Base-by-base conservation (phyloP, 176 grass and related monocot genomes). In the Pontederia crassipes region DNA sequence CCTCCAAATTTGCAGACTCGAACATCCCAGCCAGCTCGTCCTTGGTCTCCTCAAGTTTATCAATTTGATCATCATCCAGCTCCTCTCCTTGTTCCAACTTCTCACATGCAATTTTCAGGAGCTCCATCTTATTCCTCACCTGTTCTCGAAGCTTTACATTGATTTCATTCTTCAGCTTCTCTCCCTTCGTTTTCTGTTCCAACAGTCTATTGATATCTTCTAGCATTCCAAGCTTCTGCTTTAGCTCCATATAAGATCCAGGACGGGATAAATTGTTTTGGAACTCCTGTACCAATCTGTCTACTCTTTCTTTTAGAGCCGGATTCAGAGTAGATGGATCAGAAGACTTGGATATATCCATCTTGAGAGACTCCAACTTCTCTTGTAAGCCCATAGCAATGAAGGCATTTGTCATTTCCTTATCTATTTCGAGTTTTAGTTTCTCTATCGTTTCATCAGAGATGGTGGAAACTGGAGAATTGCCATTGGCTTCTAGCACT, bases 341-440 rank as follows among this genome's bases (percentile, higher is more conserved):
- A 45, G 27, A 8, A 45, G 65, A 67, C 8, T 54, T 28, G 24
- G 65, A 67, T 17, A 67, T 32, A 12, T 52, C 65, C 65, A 67
- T 67, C 65, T 45, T 55, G 29, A 67, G 50, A 24, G 65, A 24
- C 29, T 67, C 65, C 12, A 67, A 49, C 49, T 67, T 67, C 26
- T 67, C 65, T 54, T 67, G 65, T 18, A 67, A 26, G 17, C 65
- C 65, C 49, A 67, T 54, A 13, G 26, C 6, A 11, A 67, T 67
- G 11, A 67, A 67, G 28, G 65, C 50, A 54, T 67, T 54, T 45
- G 65, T 55, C 65, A 67, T 67, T 67, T 67, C 50, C 49, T 67
- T 67, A 20, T 65, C 62, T 67, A 67, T 11, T 53, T 67, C 50
- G 53, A 54, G 12, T 13, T 20, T 67, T 20, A 67, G 28, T 54